Evolutionary conservation across 805 yeast genomes (phyloP).

Genomic region (Komagataella ulmi): DNA sequence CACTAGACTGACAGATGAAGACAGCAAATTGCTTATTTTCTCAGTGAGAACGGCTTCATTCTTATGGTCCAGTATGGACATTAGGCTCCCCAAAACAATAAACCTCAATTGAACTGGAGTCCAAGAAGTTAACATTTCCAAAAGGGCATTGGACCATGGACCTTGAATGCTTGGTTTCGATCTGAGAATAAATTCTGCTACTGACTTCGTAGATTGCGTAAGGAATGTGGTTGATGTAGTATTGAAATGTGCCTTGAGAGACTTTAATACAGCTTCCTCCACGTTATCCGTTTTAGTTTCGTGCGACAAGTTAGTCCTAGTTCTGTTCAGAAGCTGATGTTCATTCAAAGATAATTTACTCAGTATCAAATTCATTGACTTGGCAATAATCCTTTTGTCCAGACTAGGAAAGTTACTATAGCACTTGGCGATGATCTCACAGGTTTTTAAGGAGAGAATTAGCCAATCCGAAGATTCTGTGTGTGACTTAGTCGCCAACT

Average conservation of each 20-base stretch:
- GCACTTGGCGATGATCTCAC: conserved; percentile 24
- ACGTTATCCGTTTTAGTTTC: conserved; percentile 8
- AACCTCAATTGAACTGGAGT: conserved; percentile 74
- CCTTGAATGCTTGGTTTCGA: conserved; percentile 11
- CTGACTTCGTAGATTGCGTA: conserved; percentile 36
- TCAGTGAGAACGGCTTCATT: conserved; percentile 5
- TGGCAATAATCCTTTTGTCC: conserved; percentile 16
- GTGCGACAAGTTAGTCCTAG: conserved; percentile 1
- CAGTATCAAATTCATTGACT: conserved; percentile 19
- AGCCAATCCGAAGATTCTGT: conserved; percentile 31
- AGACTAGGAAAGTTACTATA: conserved; percentile 20
- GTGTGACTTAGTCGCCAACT: conserved; percentile 10
- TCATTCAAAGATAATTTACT: conserved; percentile 8
- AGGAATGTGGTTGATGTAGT: conserved; percentile 52
- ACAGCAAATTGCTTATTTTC: conserved; percentile 34
- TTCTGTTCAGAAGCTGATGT: conserved; percentile 14
- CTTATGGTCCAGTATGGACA: not conserved
- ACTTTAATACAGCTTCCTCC: conserved; percentile 9
- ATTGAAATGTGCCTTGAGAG: conserved; percentile 50
- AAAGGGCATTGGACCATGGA: conserved; percentile 36
- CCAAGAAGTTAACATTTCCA: conserved; percentile 56
- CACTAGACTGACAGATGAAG: conserved; percentile 70
- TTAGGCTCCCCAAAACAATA: conserved; percentile 35
- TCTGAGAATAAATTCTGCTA: conserved; percentile 29
- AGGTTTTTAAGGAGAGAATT: conserved; percentile 24